phyloP scores from a whole-genome alignment of 2,329 filamentous ascomycete genomes.

The Seiridium cupressi region DNA sequence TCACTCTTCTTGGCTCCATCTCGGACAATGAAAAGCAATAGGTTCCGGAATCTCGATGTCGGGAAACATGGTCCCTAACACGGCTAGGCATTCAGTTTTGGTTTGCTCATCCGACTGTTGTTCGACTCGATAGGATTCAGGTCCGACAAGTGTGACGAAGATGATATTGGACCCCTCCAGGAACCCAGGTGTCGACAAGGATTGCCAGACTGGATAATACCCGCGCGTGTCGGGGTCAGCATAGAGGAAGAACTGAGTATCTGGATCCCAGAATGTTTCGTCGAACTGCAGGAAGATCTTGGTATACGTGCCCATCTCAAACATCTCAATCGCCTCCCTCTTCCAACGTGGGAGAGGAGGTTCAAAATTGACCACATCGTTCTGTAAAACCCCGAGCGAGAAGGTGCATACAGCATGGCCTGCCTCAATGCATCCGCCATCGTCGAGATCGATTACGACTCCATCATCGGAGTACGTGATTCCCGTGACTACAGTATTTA shows the following conservation, averaged over 20 bases:
- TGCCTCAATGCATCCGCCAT: conserved; percentile 32
- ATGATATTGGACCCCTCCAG: conserved; percentile 61
- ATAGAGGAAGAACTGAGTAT: conserved; percentile 44
- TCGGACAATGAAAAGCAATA: conserved; percentile 58
- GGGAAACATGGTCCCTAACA: conserved; percentile 62
- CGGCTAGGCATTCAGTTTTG: conserved; percentile 52
- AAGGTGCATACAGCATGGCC: conserved; percentile 60
- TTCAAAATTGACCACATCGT: conserved; percentile 55
- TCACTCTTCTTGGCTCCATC: conserved; percentile 45
- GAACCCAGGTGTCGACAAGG: conserved; percentile 56
- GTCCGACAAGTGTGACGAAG: conserved; percentile 61
- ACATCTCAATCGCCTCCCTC: conserved; percentile 58
- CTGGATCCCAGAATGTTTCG: conserved; percentile 61
- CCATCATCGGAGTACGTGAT: conserved; percentile 51
- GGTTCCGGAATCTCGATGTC: conserved; percentile 56
- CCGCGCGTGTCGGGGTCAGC: conserved; percentile 41
- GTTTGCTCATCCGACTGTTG: conserved; percentile 58
- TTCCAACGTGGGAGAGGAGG: conserved; percentile 66
- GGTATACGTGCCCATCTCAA: conserved; percentile 70
- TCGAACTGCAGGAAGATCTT: conserved; percentile 72
- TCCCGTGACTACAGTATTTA: conserved; percentile 56
- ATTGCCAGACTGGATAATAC: conserved; percentile 61
- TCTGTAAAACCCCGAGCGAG: conserved; percentile 66
- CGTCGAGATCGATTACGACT: conserved; percentile 50
- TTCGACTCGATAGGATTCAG: conserved; percentile 57